Conservation (phyloP, 139 green algal species). For the Spirogloea muscicola region DNA sequence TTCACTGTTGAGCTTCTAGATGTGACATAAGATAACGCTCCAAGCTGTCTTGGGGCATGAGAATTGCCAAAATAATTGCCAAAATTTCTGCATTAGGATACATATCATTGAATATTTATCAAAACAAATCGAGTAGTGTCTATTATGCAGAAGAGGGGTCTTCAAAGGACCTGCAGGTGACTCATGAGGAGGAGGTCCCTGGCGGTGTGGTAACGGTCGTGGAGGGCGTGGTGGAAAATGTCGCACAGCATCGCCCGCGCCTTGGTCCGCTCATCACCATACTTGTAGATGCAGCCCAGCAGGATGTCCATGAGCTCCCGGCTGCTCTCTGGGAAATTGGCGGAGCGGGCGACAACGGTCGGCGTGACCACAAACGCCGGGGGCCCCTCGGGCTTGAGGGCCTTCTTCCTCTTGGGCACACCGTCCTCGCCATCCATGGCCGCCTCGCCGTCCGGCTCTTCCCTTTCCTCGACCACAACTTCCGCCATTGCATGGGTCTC, state of each 20-base stretch:
- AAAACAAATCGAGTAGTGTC: no score
- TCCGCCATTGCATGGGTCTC: conserved; percentile 48
- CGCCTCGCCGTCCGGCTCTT: conserved; percentile 22
- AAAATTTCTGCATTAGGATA: no score
- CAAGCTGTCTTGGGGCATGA: no score
- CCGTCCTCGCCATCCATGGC: conserved; percentile 19
- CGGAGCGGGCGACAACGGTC: conserved; percentile 3
- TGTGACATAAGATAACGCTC: no score
- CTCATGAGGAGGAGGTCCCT: conserved; percentile 94
- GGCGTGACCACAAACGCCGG: conserved; percentile 28
- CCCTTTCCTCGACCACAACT: conserved; percentile 50
- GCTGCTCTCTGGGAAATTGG: conserved; percentile 35
- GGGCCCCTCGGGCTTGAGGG: conserved; percentile 14
- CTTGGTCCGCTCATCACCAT: conserved; percentile 95
- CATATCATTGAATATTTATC: no score
- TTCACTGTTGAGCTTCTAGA: no score
- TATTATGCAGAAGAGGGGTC: no score
- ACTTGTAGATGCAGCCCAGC: conserved; percentile 69
- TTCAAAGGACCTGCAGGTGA: conserved; percentile 82
- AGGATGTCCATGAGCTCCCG: conserved; percentile 54
- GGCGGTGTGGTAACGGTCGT: conserved; percentile 85
- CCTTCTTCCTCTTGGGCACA: conserved; percentile 12
- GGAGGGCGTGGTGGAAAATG: conserved; percentile 87
- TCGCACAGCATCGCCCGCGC: conserved; percentile 91
- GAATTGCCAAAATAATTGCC: no score